Base-by-base conservation (phyloP, 2,329 filamentous ascomycete genomes). In the Ceratocystis harringtonii region DNA sequence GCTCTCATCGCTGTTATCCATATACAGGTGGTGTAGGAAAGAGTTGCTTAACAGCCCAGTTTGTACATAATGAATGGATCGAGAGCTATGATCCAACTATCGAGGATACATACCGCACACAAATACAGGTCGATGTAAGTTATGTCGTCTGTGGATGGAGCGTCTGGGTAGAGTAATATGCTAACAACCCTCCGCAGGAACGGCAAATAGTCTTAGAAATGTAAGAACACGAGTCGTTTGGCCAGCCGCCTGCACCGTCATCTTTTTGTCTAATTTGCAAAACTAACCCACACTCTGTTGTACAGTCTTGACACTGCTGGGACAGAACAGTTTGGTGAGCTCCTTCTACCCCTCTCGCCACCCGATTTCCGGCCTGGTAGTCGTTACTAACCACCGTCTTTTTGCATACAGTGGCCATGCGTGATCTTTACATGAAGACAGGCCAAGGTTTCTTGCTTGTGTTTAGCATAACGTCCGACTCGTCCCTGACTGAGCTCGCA, bases 1-100 rank as follows among this genome's bases (percentile, higher is more conserved):
- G 52, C 25, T 19, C 48, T 50, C 52, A 17, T 57, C 65, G 67
- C 66, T 65, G 66, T 12, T 22, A 1, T n/a, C 8, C 19, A 12
- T 7, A 65, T 74, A 2, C 57, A 90, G 88, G 90, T 77, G 90
- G 90, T 74, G 90, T 95, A 73, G 90, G 90, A 68, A 95, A 95
- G 77, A 95, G 90, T 75, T 95, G 90, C 80, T 79, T 95, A 71
- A 95, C 90, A 90, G 90, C 91, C 72, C 90, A 95, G 80, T 95
- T 95, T 72, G 90, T 95, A 63, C 90, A 94, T 75, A 92, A 94
- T 77, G 88, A 95, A 71, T 95, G 90, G 89, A 92, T 95, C 73
- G 90, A 95, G 75, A 89, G 85, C 74, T 90, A 90, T 76, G 87
- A 90, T 74, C 87, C 87, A 17, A 90, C 87, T 19, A 90, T 90